Conservation (phyloP, 2,329 filamentous ascomycete genomes). For the Aspergillus sergii region DNA sequence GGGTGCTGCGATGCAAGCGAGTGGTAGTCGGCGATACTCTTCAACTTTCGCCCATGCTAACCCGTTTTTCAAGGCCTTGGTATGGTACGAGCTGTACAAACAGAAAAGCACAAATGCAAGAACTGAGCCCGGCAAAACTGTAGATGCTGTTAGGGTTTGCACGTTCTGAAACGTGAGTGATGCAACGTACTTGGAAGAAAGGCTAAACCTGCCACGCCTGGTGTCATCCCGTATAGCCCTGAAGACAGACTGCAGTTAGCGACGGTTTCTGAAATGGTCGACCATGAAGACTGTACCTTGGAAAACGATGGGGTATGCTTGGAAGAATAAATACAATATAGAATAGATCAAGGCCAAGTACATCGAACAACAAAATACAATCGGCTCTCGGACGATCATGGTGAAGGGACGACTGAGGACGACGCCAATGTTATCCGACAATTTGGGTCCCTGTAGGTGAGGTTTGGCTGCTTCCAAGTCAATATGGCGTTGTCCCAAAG, state of each 20-base stretch:
- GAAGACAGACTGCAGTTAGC: background rate
- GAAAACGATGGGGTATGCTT: constrained; percentile 72
- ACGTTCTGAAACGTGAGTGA: background rate
- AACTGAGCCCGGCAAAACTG: constrained; percentile 60
- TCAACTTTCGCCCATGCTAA: constrained; percentile 59
- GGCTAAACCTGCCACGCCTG: constrained; percentile 31
- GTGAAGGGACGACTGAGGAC: constrained; percentile 70
- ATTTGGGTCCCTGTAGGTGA: background rate
- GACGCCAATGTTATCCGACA: constrained; percentile 52
- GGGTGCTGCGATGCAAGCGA: constrained; percentile 70
- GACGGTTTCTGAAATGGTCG: background rate
- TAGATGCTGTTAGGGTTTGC: background rate
- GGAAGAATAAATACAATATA: constrained; percentile 71
- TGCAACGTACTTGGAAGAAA: constrained; percentile 31
- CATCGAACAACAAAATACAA: constrained; percentile 67
- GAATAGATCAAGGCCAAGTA: constrained; percentile 71
- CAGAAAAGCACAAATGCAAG: constrained; percentile 64
- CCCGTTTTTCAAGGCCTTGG: constrained; percentile 49
- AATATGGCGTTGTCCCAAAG: constrained; percentile 54
- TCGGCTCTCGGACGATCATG: constrained; percentile 70
- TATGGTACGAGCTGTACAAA: constrained; percentile 62
- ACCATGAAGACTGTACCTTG: constrained; percentile 29
- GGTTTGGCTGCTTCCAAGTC: background rate
- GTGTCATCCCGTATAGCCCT: constrained; percentile 33
- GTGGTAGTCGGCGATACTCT: constrained; percentile 67